Conservation (phyloP, 2,329 filamentous ascomycete genomes). For the Lachnum nothofagi region DNA sequence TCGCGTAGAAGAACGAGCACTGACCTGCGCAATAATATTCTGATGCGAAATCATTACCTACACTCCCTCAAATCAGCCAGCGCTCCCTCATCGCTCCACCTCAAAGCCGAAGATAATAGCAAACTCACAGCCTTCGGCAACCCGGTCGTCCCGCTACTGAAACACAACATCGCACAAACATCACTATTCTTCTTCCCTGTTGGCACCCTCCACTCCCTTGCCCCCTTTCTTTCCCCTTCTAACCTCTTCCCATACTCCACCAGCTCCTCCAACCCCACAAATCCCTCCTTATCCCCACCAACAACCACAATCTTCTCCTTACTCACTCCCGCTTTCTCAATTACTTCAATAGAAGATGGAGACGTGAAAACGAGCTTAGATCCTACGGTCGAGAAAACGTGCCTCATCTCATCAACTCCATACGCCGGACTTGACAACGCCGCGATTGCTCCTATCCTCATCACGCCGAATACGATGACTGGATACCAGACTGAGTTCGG, state of each 20-base stretch:
- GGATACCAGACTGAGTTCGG: slow-evolving; percentile 65
- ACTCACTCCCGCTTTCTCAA: slow-evolving; percentile 48
- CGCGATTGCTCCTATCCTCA: slow-evolving; percentile 50
- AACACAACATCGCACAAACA: slow-evolving; percentile 42
- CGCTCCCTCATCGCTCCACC: background rate
- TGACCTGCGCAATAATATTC: slow-evolving; percentile 34
- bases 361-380: slow-evolving; percentile 56
- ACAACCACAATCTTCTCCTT: slow-evolving; percentile 51
- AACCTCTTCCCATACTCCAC: slow-evolving; percentile 34
- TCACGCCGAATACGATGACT: slow-evolving; percentile 53
- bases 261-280: slow-evolving; percentile 42
- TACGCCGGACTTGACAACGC: slow-evolving; percentile 59
- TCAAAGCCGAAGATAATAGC: background rate
- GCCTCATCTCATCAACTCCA: slow-evolving; percentile 63
- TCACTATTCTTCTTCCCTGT: slow-evolving; percentile 51
- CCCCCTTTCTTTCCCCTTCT: slow-evolving; percentile 39
- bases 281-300: slow-evolving; percentile 48
- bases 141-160: slow-evolving; percentile 55
- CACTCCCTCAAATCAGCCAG: slow-evolving; percentile 4
- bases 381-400: slow-evolving; percentile 53
- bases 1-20: too few relatives aligned
- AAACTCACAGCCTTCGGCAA: slow-evolving; percentile 37
- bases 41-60: slow-evolving; percentile 34
- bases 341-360: slow-evolving; percentile 49
- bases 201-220: slow-evolving; percentile 47